Conservation (phyloP, 352 stramenopile genomes). For the Globisporangium viniferum region DNA sequence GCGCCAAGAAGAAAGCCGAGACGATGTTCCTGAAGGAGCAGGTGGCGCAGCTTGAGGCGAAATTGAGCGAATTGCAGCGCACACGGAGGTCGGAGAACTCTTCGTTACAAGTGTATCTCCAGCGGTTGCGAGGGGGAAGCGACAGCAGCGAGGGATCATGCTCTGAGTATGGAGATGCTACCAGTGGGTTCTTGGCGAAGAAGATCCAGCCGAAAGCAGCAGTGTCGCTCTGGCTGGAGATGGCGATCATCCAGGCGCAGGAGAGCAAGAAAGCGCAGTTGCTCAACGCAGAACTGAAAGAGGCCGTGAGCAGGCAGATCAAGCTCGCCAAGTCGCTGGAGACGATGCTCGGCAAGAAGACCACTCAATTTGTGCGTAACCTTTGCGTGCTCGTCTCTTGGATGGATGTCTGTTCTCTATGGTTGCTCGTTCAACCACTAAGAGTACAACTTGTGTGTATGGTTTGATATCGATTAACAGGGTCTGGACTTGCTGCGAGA, state of each 20-base stretch:
- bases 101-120: neutral
- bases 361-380: constrained; percentile 11
- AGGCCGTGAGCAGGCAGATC: no score
- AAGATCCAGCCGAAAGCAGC: neutral
- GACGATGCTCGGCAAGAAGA: constrained; percentile 20
- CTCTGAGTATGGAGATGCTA: no score
- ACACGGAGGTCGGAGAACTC: neutral
- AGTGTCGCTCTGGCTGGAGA: no score
- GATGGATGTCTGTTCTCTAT: no score
- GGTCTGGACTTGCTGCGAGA: constrained; percentile 5
- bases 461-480: neutral
- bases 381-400: neutral
- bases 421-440: no score
- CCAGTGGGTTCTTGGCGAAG: neutral
- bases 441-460: neutral
- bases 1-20: constrained; percentile 11
- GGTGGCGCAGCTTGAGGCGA: constrained; percentile 1
- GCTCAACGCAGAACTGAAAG: no score
- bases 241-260: no score
- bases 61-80: neutral
- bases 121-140: neutral
- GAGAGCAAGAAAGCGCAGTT: no score
- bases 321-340: no score
- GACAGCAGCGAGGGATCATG: no score
- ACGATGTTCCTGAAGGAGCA: neutral